Base-by-base conservation (phyloP, 257 asterid genomes). In the Anisodus acutangulus region DNA sequence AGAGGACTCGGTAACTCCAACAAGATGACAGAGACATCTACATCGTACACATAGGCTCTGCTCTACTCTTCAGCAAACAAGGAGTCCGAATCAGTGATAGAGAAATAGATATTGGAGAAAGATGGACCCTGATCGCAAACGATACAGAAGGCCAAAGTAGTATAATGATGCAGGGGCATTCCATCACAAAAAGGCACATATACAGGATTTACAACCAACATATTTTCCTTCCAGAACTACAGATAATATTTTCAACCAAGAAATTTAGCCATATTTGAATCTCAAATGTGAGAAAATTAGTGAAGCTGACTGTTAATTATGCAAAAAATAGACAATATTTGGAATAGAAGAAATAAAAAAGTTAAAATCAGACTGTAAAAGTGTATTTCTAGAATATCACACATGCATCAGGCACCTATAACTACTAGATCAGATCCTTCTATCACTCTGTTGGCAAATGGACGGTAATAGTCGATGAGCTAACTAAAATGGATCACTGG, bases 361-460 rank as follows among this genome's bases (percentile, higher is more conserved):
- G 15, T 41, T 39, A 69, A 9, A 9, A n/a, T 43, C 22, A 35
- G 39, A n/a, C 11, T 1, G 45, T 31, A 76, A 74, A 13, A 76
- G 59, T 15, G 12, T 51, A 51, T 76, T 26, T 22, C 63, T 51
- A 26, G 81, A 19, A 26, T 76, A 3, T 51, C 12, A 51, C 10
- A 49, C 81, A 76, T 22, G 47, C 63, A 76, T 31, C 81, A 76
- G 81, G 64, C 1, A 76, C 81, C 47, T 51, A 8, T 26, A 51
- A 76, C 47, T 26, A 76, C 81, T 13, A 74, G 8, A 76, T 76
- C 64, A 31, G 45, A 51, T 76, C 47, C 45, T 51, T 51, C 45
- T 76, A 51, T 13, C 45, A 51, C 47, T 51, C 78, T 3, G 71
- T 37, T 68, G 19, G 62, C 4, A 26, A 74, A 74, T 11, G 55